Base-by-base conservation (phyloP, 139 green algal species). In the Volvox africanus region DNA sequence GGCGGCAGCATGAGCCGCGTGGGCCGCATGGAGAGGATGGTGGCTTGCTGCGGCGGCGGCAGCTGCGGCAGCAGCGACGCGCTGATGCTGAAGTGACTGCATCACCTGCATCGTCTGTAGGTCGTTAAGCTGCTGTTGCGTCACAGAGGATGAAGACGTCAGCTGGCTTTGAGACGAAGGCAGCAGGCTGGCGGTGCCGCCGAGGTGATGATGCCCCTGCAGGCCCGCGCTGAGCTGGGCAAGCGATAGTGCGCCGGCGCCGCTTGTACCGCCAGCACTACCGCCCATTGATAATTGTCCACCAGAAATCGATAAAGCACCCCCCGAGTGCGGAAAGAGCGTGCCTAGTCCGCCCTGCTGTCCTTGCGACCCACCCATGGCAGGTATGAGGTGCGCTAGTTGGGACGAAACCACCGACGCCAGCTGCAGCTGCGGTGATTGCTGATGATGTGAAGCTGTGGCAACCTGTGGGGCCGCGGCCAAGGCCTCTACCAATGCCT, bases 21-120 rank as follows among this genome's bases (percentile, higher is more conserved):
- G n/a, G n/a, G n/a, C n/a, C n/a, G n/a, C n/a, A n/a, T n/a, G n/a
- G n/a, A n/a, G n/a, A n/a, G n/a, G n/a, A n/a, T n/a, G n/a, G n/a
- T n/a, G n/a, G 30, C 22, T 6, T 50, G 76, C 36, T 61, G 78
- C 33, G 24, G 78, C n/a, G 55, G 32, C 82, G n/a, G 61, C 82
- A n/a, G 81, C 81, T 2, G 55, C 61, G 28, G 81, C 82, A 12
- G 55, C 80, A 11, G 33, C 32, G 2, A 18, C 1, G 36, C 44
- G 87, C 22, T 68, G 77, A n/a, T 88, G 79, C 88, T 92, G 88
- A 37, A 83, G 80, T 21, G 36, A 67, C 0, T 83, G 37, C 88
- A 79, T 76, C 9, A 71, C 69, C 16, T 92, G 80, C 69, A 88
- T 32, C 2, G 69, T 55, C 68, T 92, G 88, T 50, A 88, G 81